These are phyloP conservation scores for Pseudocercospora pini-densiflorae DNA, from an alignment of 2,329 filamentous ascomycete species.

Conservation along the genomic window DNA sequence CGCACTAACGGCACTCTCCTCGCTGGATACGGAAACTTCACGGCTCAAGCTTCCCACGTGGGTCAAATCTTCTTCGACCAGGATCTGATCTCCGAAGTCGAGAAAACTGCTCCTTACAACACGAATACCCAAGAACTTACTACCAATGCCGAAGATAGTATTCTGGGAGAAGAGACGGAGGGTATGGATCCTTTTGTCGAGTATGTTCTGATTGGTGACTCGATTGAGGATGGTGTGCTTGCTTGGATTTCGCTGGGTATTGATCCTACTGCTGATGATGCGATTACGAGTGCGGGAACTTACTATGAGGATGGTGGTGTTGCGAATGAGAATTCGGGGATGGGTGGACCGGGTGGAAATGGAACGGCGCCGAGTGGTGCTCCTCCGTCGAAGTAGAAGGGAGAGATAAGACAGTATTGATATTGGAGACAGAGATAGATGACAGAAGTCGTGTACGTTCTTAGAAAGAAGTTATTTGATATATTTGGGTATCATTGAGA, in stretches of 20 bases:
- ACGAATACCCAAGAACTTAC: conserved; percentile 51
- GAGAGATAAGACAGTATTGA: too few species aligned
- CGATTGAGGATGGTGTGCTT: conserved; percentile 56
- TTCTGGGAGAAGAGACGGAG: conserved; percentile 52
- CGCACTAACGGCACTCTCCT: conserved; percentile 55
- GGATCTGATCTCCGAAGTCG: conserved; percentile 58
- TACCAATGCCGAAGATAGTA: conserved; percentile 56
- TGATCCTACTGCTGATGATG: conserved; percentile 41
- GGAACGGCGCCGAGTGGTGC: conserved; percentile 18
- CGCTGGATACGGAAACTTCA: conserved; percentile 40
- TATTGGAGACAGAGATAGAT: neutral
- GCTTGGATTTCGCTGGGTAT: conserved; percentile 60
- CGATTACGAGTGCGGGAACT: conserved; percentile 26
- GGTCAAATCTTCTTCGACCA: conserved; percentile 70
- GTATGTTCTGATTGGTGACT: conserved; percentile 61
- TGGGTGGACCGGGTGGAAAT: conserved; percentile 12
- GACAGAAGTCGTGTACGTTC: too few species aligned
- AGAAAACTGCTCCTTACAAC: conserved; percentile 51
- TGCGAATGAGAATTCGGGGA: conserved; percentile 25
- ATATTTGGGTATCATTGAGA: neutral
- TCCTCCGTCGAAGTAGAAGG: conserved; percentile 8
- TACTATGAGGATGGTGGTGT: conserved; percentile 31
- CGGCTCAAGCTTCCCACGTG: conserved; percentile 58
- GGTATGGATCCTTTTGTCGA: conserved; percentile 63
- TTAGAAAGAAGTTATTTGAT: too few species aligned